These are phyloP conservation scores for Trypanosoma scelopori DNA, from an alignment of 208 protist genomes.

Conservation along the genomic window DNA sequence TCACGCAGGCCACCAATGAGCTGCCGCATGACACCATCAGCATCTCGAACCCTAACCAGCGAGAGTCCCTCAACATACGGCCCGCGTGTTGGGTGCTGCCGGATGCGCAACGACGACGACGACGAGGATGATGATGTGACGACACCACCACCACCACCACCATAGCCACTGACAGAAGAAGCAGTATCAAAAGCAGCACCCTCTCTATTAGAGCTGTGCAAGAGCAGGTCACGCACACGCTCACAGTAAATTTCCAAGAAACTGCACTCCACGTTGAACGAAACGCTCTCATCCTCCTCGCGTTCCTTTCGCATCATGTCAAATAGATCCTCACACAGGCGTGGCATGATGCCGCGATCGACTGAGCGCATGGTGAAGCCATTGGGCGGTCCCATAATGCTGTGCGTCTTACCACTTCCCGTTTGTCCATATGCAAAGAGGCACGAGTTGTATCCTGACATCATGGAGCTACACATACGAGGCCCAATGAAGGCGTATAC, in stretches of 20 bases:
- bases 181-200: not conserved
- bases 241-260: conserved; percentile 93
- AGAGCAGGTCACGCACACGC: conserved; percentile 76
- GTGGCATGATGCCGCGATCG: conserved; percentile 83
- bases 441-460: conserved; percentile 89
- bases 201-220: not conserved
- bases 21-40: conserved; percentile 33
- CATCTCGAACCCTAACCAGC: conserved; percentile 55
- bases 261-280: conserved; percentile 67
- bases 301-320: conserved; percentile 61
- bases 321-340: conserved; percentile 73
- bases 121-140: not conserved
- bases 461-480: conserved; percentile 60
- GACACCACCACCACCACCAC: not conserved
- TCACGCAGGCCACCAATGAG: conserved; percentile 67
- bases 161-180: not conserved
- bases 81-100: conserved; percentile 73
- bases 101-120: conserved; percentile 44
- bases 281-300: conserved; percentile 54
- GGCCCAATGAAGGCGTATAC: conserved; percentile 83
- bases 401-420: conserved; percentile 90
- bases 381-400: conserved; percentile 80
- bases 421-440: conserved; percentile 93
- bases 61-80: conserved; percentile 81
- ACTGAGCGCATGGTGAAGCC: conserved; percentile 24